A percentile compares a stretch with the other conserved stretches of the same genome.
These are phyloP conservation scores for Chernovozyma aurita DNA, from an alignment of 1,139 yeast genomes.

Conservation along the genomic window DNA sequence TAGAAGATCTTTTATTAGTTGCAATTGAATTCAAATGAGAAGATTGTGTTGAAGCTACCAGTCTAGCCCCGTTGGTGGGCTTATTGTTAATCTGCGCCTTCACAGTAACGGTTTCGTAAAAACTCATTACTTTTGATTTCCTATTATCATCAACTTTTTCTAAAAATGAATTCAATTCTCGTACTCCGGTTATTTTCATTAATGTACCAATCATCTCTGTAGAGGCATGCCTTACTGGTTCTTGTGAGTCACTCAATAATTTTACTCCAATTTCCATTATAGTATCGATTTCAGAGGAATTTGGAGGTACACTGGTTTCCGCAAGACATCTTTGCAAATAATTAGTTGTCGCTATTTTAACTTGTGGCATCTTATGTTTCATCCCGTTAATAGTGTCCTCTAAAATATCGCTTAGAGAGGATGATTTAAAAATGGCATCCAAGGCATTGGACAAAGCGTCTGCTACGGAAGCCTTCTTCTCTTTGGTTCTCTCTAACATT, in stretches of 20 bases:
- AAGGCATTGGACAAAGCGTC: conserved; percentile 65
- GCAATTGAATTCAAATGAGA: conserved; percentile 5
- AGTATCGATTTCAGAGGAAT: conserved; percentile 47
- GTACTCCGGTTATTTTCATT: conserved; percentile 76
- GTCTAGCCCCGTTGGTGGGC: conserved; percentile 5
- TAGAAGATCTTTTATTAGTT: conserved; percentile 6
- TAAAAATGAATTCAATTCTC: conserved; percentile 56
- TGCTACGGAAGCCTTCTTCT: conserved; percentile 75
- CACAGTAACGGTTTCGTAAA: conserved; percentile 54
- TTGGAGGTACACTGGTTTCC: conserved; percentile 47
- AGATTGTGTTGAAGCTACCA: conserved; percentile 9
- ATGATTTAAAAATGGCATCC: conserved; percentile 53
- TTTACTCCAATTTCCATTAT: conserved; percentile 56
- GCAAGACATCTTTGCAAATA: conserved; percentile 64
- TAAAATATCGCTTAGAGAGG: conserved; percentile 55
- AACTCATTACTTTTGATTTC: conserved; percentile 61
- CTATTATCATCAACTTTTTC: conserved; percentile 74
- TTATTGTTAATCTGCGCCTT: conserved; percentile 21
- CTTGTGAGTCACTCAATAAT: conserved; percentile 75
- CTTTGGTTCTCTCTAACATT: conserved; percentile 79
- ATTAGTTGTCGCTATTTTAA: conserved; percentile 64
- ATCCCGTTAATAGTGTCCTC: conserved; percentile 58
- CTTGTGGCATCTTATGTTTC: conserved; percentile 80
- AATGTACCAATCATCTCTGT: conserved; percentile 78
- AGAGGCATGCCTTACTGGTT: conserved; percentile 76